Percentiles rank a stretch among this genome's conserved stretches.
phyloP scores from a whole-genome alignment of 139 green algal genomes.

The Asterochloris erici region DNA sequence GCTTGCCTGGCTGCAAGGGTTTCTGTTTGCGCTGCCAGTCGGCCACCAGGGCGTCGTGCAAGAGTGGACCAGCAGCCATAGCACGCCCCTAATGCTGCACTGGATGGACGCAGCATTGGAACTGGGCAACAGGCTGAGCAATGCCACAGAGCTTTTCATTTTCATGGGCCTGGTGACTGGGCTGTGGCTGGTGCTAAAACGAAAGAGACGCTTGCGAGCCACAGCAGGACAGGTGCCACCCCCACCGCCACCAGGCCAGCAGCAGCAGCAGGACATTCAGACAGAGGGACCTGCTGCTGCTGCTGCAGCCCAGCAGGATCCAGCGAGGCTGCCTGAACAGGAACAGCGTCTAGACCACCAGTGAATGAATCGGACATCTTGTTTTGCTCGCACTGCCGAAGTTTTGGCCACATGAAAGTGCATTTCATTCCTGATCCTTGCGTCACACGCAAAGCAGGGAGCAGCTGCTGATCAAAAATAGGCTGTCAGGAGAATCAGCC shows the following conservation, averaged over 20 bases:
- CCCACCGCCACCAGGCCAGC: no score
- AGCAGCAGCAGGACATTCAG: no score
- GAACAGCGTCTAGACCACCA: no score
- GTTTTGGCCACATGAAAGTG: no score
- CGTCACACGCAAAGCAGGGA: no score
- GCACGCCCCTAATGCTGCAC: not conserved
- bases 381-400: no score
- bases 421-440: no score
- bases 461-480: no score
- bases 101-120: conserved; percentile 18
- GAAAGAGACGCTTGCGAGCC: conserved; percentile 27
- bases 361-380: no score
- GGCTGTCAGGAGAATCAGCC: conserved; percentile 31
- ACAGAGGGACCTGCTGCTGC: not conserved
- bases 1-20: not conserved
- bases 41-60: not conserved
- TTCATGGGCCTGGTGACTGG: conserved; percentile 23
- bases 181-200: conserved; percentile 43
- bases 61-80: not conserved
- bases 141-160: conserved; percentile 11
- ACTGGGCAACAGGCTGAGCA: conserved; percentile 15
- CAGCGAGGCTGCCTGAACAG: no score
- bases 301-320: not conserved
- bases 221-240: not conserved
- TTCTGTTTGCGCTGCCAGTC: conserved; percentile 17